Evolutionary conservation across 2,329 filamentous ascomycete genomes (phyloP), one percentile per base, ranked within the genome.

Genomic region (Colletotrichum sp.): DNA sequence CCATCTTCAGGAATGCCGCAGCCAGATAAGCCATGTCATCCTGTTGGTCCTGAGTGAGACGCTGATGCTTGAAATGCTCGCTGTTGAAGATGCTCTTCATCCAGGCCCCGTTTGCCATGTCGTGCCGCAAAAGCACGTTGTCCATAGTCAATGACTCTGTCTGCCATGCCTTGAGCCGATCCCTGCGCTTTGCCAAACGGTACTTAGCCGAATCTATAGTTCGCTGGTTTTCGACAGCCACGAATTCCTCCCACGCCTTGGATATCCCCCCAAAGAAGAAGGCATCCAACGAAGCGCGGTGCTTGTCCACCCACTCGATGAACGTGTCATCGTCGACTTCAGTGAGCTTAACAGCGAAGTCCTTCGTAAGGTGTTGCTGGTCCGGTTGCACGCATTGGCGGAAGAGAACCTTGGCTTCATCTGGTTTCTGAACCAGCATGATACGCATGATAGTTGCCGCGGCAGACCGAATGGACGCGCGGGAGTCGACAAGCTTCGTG

Each of bases 51-150:
- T 99, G 97, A 70, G 96, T 86, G 18, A 95, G 90, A 77, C 97
- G 91, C 83, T 99, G 96, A 78, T 98, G 94, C 83, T 98, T 99
- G 81, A 96, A 91, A 78, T 97, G 94, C 83, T 99, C 97, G 0
- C 96, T 95, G 65, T 94, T 93, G 83, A 96, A 97, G 55, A 99
- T 98, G 80, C 98, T 99, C 80, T 96, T 95, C 87, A 96, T 94
- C 97, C 96, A 99, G 75, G 96, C 93, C 55, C 92, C 93, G 72
- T 97, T 96, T 1, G 95, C 94, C 78, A 95, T 92, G 80, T 98
- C 95, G 81, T 99, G 96, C n/a, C 93, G 93, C 70, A 94, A 89
- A 74, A 96, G 90, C 18, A 94, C 88, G 78, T 94, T 94, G 21
- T 98, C 95, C 12, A 90, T 90, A 26, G 90, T 89, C 6, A 91